These are phyloP conservation scores for Candida morakotiae DNA, from an alignment of 805 yeast species.

Conservation along the genomic window DNA sequence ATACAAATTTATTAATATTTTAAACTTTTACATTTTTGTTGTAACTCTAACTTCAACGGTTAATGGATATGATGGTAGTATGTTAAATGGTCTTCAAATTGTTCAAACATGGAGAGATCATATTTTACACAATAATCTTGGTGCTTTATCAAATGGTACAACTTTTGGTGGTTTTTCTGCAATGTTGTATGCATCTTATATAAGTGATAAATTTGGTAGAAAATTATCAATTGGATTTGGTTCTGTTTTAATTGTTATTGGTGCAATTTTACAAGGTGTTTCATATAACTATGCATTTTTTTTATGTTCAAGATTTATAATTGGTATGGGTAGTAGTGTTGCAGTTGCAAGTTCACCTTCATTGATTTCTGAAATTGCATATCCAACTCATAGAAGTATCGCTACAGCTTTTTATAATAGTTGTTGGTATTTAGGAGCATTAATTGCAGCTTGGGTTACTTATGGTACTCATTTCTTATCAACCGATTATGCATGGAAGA, in stretches of 20 bases:
- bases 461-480: slow-evolving; percentile 38
- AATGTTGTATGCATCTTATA: slow-evolving; percentile 22
- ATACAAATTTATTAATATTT: slow-evolving; percentile 33
- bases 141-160: slow-evolving; percentile 40
- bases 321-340: slow-evolving; percentile 44
- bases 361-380: slow-evolving; percentile 47
- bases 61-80: slow-evolving; percentile 46
- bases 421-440: slow-evolving; percentile 53
- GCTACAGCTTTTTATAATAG: slow-evolving; percentile 45
- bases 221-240: slow-evolving; percentile 25
- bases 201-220: slow-evolving; percentile 39
- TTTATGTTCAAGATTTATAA: slow-evolving; percentile 41
- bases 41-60: slow-evolving; percentile 45
- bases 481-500: slow-evolving; percentile 46
- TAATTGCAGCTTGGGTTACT: slow-evolving; percentile 49
- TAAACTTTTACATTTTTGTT: slow-evolving; percentile 36
- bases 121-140: slow-evolving; percentile 36
- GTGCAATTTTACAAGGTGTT: slow-evolving; percentile 34
- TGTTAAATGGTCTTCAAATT: slow-evolving; percentile 50
- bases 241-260: slow-evolving; percentile 22
- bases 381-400: slow-evolving; percentile 42
- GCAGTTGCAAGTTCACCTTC: slow-evolving; percentile 44
- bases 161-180: slow-evolving; percentile 37
- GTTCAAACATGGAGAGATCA: slow-evolving; percentile 38
- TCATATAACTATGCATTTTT: slow-evolving; percentile 35